phyloP scores from a whole-genome alignment of 192 early-diverging fungal genomes.

The Powellomyces hirtus region DNA sequence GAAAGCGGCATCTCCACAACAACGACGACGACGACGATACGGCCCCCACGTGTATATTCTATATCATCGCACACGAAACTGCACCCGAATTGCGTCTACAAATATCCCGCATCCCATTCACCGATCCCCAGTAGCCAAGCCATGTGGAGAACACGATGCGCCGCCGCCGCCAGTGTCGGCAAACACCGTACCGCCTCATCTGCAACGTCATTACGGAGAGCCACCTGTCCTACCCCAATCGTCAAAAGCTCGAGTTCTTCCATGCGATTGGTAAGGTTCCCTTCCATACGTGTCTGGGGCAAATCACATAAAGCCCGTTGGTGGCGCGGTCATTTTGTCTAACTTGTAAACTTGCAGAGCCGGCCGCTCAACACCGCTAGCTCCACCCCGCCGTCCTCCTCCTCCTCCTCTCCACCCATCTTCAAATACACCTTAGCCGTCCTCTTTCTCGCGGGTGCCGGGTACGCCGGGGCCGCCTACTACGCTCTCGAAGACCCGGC shows the following conservation, averaged over 20 bases:
- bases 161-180: background rate
- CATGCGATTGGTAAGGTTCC: background rate
- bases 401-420: constrained; percentile 6
- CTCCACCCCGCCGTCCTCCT: background rate
- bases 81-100: too few species aligned
- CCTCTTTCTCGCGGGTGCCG: constrained; percentile 23
- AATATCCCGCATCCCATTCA: too few species aligned
- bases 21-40: too few species aligned
- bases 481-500: constrained; percentile 49
- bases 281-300: background rate
- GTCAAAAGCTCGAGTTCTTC: background rate
- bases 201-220: background rate
- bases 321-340: background rate
- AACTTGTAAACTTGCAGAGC: background rate
- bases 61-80: too few species aligned
- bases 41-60: too few species aligned
- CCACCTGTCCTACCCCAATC: background rate
- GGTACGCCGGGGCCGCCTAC: constrained; percentile 52
- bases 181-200: background rate
- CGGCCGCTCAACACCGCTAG: background rate
- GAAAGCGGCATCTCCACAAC: too few species aligned
- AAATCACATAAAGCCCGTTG: background rate
- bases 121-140: too few species aligned
- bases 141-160: constrained; percentile 11
- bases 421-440: constrained; percentile 19